These are phyloP conservation scores for Podospora bellae-mahoneyi DNA, from an alignment of 495 filamentous ascomycete genomes.

Conservation along the genomic window DNA sequence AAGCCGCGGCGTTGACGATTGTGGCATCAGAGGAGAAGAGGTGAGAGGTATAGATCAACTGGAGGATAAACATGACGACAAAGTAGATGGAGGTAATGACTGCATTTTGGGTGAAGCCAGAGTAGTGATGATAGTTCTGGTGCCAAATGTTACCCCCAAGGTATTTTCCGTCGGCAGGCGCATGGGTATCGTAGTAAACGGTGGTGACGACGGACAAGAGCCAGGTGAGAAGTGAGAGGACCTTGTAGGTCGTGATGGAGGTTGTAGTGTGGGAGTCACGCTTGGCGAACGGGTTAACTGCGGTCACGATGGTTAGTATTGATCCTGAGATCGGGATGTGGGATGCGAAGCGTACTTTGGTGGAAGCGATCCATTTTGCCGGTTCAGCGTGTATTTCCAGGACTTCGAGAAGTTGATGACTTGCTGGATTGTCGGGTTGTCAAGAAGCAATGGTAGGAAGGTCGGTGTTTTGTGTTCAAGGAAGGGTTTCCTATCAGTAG, in stretches of 20 bases:
- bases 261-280: slow-evolving; percentile 55
- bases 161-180: slow-evolving; percentile 57
- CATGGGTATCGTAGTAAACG: slow-evolving; percentile 65
- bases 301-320: background rate
- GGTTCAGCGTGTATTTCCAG: background rate
- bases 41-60: slow-evolving; percentile 70
- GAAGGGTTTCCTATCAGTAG: background rate
- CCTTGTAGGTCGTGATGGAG: slow-evolving; percentile 56
- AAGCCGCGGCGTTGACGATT: slow-evolving; percentile 63
- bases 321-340: background rate
- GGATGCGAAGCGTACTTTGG: slow-evolving; percentile 32
- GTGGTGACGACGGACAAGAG: slow-evolving; percentile 62
- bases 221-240: slow-evolving; percentile 69
- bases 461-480: background rate
- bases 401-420: background rate
- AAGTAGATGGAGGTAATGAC: slow-evolving; percentile 74
- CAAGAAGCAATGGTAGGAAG: background rate
- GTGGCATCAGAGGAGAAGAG: slow-evolving; percentile 64
- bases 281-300: slow-evolving; percentile 66
- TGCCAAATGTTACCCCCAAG: slow-evolving; percentile 60
- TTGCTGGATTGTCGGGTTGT: background rate
- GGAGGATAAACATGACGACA: slow-evolving; percentile 70
- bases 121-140: slow-evolving; percentile 60
- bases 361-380: slow-evolving; percentile 43
- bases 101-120: slow-evolving; percentile 71